These are phyloP conservation scores for Drechslerella dactyloides DNA, from an alignment of 2,329 filamentous ascomycete genomes.

Conservation along the genomic window DNA sequence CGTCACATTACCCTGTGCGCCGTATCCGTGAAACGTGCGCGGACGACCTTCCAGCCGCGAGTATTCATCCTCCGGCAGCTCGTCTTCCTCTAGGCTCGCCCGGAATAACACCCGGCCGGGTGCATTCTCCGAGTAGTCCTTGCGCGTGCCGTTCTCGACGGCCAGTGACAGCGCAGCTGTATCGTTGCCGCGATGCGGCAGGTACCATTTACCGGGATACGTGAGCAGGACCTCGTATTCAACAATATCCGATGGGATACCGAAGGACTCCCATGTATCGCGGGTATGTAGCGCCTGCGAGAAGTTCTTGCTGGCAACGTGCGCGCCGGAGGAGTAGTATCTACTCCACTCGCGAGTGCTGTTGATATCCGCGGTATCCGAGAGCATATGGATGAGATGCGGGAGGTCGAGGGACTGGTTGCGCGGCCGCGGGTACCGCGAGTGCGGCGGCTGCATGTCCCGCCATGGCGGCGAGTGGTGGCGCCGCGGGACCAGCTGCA, in stretches of 20 bases:
- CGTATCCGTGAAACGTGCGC: conserved; percentile 84
- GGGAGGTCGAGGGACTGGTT: conserved; percentile 27
- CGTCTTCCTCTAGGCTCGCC: conserved; percentile 80
- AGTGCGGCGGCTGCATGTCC: conserved; percentile 27
- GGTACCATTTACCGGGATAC: conserved; percentile 68
- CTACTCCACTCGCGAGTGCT: conserved; percentile 70
- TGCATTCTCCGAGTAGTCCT: conserved; percentile 69
- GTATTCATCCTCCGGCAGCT: conserved; percentile 28
- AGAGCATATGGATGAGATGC: conserved; percentile 22
- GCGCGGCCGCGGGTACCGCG: conserved; percentile 37
- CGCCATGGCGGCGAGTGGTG: conserved; percentile 25
- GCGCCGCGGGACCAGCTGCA: conserved; percentile 28
- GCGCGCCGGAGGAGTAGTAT: conserved; percentile 78
- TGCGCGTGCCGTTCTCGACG: conserved; percentile 61
- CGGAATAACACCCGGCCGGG: conserved; percentile 59
- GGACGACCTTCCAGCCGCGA: conserved; percentile 62
- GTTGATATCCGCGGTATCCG: conserved; percentile 20
- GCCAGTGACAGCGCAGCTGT: conserved; percentile 60
- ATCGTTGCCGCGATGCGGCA: conserved; percentile 68
- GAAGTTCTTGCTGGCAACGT: conserved; percentile 77
- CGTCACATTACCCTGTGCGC: conserved; percentile 82
- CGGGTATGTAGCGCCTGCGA: conserved; percentile 79
- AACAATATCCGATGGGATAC: conserved; percentile 67
- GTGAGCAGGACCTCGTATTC: conserved; percentile 80
- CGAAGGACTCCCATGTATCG: conserved; percentile 75